Percentiles rank a stretch among this genome's conserved stretches.
Evolutionary conservation across 148 eudicot species (phyloP).

Genomic region (Diospyros lotus): DNA sequence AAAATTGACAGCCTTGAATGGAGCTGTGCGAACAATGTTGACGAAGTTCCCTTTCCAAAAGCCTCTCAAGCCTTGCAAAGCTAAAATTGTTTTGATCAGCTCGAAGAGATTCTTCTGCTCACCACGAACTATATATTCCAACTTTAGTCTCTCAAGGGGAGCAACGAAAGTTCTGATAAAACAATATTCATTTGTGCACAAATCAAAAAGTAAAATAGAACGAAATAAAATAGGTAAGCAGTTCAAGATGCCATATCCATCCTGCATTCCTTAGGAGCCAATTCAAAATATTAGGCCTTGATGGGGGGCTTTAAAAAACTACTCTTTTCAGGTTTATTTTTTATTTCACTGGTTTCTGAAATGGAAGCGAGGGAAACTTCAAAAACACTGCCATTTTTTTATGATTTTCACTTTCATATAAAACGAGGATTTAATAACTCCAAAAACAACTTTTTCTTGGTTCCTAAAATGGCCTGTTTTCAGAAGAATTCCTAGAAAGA

Average conservation of each 20-base stretch:
- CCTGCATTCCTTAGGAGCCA: not conserved
- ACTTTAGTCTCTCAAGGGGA: conserved; percentile 73
- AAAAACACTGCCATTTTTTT: too few species aligned
- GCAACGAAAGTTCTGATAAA: conserved; percentile 65
- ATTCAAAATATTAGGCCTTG: not conserved
- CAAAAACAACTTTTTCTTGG: too few species aligned
- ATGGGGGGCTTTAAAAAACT: too few species aligned
- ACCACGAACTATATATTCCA: conserved; percentile 66
- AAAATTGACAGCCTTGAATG: conserved; percentile 66
- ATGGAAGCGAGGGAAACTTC: too few species aligned
- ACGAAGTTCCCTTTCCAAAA: conserved; percentile 77
- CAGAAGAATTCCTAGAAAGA: too few species aligned
- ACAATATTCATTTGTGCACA: conserved; percentile 25
- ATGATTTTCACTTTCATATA: too few species aligned
- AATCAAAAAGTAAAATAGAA: conserved; percentile 18
- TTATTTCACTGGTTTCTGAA: too few species aligned
- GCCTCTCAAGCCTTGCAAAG: conserved; percentile 55
- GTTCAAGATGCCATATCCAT: conserved; percentile 2
- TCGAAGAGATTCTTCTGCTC: conserved; percentile 55
- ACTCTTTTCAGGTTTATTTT: too few species aligned
- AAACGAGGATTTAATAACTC: too few species aligned
- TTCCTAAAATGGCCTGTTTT: too few species aligned
- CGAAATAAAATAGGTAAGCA: conserved; percentile 13
- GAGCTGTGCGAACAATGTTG: conserved; percentile 67
- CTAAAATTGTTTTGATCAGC: conserved; percentile 44